Base-by-base conservation (phyloP, 495 filamentous ascomycete species). In the Daldinia concentrica region DNA sequence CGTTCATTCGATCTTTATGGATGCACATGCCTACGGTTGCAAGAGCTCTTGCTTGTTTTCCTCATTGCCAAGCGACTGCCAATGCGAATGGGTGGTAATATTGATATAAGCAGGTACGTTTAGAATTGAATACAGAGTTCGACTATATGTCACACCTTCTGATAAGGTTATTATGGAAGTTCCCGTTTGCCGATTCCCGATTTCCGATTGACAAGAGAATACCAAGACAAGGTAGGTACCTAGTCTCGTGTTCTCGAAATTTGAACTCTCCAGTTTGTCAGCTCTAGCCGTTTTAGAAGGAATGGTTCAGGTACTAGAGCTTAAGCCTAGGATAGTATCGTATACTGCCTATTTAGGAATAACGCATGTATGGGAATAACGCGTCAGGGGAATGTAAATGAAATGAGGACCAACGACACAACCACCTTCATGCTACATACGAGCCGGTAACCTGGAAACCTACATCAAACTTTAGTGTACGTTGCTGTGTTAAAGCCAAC, bases 171-270 rank as follows among this genome's bases (percentile, higher is more conserved):
- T 62, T 4, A 12, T 48, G 43, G 43, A 29, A 54, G 51, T 66
- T 30, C 14, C 64, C 43, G 39, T 45, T 29, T 61, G 67, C 43
- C 67, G 61, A 54, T 59, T 58, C 32, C 66, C 66, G 59, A 54
- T 59, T 58, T 24, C 66, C 66, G 59, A 69, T 54, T 48, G 48
- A 60, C 56, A 43, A 59, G 51, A 71, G 22, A 55, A 57, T 62
- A 62, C 68, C 68, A 71, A 71, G 68, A 15, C 36, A 24, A 12
- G 15, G 24, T 27, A n/a, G n/a, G n/a, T n/a, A n/a, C n/a, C n/a
- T n/a, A 29, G 32, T n/a, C 62, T 71, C 68, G 68, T 71, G 57
- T 71, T 71, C 62, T 71, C n/a, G 68, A 71, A 57, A 66, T 70
- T 71, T 51, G 59, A 63, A 60, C 43, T 32, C 60, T 45, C 1